Evolutionary conservation across 441 rosid genomes (phyloP), one percentile per base, ranked within the genome.

Genomic region (Codiaeum variegatum): DNA sequence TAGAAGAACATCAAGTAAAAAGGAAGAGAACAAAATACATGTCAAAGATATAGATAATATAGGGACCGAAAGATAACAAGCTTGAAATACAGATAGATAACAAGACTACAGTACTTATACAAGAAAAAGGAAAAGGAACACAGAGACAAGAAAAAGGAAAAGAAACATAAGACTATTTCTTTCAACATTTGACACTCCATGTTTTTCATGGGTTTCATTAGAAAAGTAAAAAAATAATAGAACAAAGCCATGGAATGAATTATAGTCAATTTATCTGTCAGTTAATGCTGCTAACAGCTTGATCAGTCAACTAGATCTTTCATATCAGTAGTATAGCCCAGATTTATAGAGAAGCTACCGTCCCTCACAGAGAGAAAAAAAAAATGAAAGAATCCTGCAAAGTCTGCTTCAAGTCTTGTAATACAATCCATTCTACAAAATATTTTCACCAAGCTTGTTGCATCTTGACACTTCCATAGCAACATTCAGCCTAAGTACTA

Each of bases 1-100:
- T 9, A 74, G 51, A 83, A 72, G 75, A 18, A 74, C 72, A 75
- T 32, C 23, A 0, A 15, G n/a, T 12, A 24, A 67, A 29, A 23
- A 9, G 55, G 73, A 3, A 9, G 13, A 40, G 66, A 54, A 42
- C 58, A 24, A 76, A 12, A 60, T 60, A 63, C 58, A 51, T 21
- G 60, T 69, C 68, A 76, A n/a, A 59, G 62, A 21, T 31, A 67
- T 3, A 55, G 10, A 71, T 6, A 36, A 61, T 6, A 29, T 31
- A 19, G 18, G 24, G 13, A 47, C 19, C 29, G 26, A 34, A n/a
- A 52, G 26, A 11, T 34, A 40, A 73, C 46, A 55, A 28, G 26
- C 18, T 72, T 52, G 19, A 71, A 58, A 46, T 19, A 31, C 23
- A 46, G 55, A 58, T 26, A 13, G 26, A 44, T 44, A 23, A 38